A percentile compares a stretch with the other conserved stretches of the same genome.
phyloP scores from a whole-genome alignment of 306 rosid species.

The Urtica urens region DNA sequence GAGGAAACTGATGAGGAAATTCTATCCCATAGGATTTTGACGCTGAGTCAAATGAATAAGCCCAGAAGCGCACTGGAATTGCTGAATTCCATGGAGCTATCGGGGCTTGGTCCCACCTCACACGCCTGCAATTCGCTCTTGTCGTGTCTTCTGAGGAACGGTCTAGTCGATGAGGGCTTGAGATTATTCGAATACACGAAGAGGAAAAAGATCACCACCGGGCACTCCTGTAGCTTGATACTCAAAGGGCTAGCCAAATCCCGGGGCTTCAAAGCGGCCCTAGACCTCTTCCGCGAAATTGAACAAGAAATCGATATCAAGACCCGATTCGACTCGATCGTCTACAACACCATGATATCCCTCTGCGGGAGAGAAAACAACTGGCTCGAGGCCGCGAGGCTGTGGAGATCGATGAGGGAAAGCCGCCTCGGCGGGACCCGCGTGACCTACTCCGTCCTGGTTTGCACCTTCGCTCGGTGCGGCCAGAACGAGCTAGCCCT shows the following conservation, averaged over 20 bases:
- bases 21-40: constrained; percentile 58
- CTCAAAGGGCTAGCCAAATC: constrained; percentile 53
- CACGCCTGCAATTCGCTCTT: constrained; percentile 82
- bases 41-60: constrained; percentile 70
- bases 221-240: constrained; percentile 66
- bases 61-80: constrained; percentile 62
- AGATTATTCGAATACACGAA: constrained; percentile 46
- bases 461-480: constrained; percentile 49
- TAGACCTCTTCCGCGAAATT: constrained; percentile 39
- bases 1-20: constrained; percentile 57
- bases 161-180: constrained; percentile 41
- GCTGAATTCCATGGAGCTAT: constrained; percentile 61
- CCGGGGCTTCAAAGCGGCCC: constrained; percentile 38
- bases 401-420: constrained; percentile 63
- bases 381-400: constrained; percentile 64
- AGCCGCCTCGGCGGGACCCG: constrained; percentile 37
- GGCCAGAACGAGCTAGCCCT: constrained; percentile 66
- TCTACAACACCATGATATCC: constrained; percentile 78
- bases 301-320: constrained; percentile 28
- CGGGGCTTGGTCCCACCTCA: constrained; percentile 51
- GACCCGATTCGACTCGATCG: constrained; percentile 51
- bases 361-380: constrained; percentile 46
- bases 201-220: constrained; percentile 37
- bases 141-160: constrained; percentile 64
- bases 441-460: constrained; percentile 50